Base-by-base conservation (phyloP, 225 moss, liverwort and hornwort genomes). In the Bryum argenteum region DNA sequence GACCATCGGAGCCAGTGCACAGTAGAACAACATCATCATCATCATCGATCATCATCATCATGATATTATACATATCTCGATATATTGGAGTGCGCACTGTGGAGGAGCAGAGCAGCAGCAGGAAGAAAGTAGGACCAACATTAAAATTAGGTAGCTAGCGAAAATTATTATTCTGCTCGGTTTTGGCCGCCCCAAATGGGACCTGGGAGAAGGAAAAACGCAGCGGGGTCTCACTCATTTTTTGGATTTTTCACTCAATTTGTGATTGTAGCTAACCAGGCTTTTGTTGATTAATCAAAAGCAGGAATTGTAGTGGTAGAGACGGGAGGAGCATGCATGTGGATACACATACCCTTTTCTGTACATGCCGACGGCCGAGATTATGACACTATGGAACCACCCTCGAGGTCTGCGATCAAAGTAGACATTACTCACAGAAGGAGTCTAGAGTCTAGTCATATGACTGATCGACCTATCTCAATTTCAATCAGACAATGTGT, bases 141-240 rank as follows among this genome's bases (percentile, higher is more conserved):
- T 33, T 33, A 33, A 33, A 42, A 38, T 22, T 62, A 61, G 66
- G 8, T 75, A 69, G 58, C 11, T 38, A 22, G 20, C 11, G 72
- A 79, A 71, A 78, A 80, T 82, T 83, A 83, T 83, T 83, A 83
- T 77, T 79, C 83, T 80, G 73, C 79, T 76, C 77, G 79, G 79
- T 83, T 83, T 83, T 83, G 72, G 70, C 73, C 13, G 69, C 73
- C 79, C 77, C 76, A 41, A 50, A 60, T 47, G 20, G 61, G 73
- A 33, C 33, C 73, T 76, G 70, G 56, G 65, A 78, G 70, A 65
- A 74, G 71, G 33, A 33, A 33, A 70, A 56, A 61, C 66, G 66
- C 61, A 26, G 42, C 58, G 77, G 79, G 69, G 70, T 62, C 54
- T 79, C 72, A 76, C 64, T 58, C 79, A 77, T 72, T 83, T 83